Percentiles rank a stretch among this genome's conserved stretches.
Evolutionary conservation across 139 green algal genomes (phyloP).

Genomic region (Closterium sp.): DNA sequence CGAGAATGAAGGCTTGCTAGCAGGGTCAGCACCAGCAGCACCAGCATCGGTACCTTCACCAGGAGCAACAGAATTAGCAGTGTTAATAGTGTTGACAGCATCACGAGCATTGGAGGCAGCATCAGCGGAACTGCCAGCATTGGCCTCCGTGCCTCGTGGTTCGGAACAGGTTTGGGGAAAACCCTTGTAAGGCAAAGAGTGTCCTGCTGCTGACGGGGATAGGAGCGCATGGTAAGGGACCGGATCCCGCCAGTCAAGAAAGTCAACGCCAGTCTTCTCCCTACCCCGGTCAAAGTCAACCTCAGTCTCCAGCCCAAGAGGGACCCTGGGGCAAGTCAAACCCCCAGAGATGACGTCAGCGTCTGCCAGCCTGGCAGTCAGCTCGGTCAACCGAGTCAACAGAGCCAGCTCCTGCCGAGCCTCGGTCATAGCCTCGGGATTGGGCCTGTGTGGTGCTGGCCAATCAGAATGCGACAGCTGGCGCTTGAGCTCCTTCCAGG

Average conservation of each 20-base stretch:
- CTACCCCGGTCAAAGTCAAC: not conserved
- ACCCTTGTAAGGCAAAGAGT: too few relatives aligned
- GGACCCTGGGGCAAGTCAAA: not conserved
- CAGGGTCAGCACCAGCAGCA: not conserved
- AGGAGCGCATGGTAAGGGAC: not conserved
- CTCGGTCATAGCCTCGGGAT: not conserved
- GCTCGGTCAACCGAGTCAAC: not conserved
- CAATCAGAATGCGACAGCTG: not conserved
- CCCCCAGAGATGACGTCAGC: not conserved
- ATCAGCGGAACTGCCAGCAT: too few relatives aligned
- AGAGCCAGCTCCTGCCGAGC: not conserved
- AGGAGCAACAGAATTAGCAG: too few relatives aligned
- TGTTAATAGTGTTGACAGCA: too few relatives aligned
- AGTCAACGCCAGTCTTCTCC: not conserved
- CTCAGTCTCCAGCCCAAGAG: not conserved
- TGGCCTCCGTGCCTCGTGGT: too few relatives aligned
- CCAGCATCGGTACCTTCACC: not conserved
- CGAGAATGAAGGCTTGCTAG: too few relatives aligned
- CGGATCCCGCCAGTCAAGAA: not conserved
- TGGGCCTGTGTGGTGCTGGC: not conserved
- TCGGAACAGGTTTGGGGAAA: too few relatives aligned
- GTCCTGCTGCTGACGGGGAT: too few relatives aligned
- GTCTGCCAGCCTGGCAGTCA: not conserved
- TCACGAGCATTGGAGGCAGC: too few relatives aligned
- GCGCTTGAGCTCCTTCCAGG: not conserved